Evolutionary conservation across 768 basidiomycete species (phyloP), one percentile per base, ranked within the genome.

Genomic region (Mycena alexandri): DNA sequence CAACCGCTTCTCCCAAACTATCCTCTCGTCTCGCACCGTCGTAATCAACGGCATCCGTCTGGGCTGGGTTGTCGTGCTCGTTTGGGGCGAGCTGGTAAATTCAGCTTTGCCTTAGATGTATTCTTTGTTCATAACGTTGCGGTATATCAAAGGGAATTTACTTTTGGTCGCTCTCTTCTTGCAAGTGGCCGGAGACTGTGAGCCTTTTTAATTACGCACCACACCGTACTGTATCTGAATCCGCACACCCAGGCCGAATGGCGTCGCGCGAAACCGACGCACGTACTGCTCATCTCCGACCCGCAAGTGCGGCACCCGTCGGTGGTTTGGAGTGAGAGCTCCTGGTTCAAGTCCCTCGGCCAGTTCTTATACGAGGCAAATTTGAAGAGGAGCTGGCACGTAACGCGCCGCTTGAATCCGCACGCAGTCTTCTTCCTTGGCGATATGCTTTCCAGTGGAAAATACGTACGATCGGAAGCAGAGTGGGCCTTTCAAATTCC

Each of bases 321-420:
- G 78, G 71, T 61, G 77, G 60, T 76, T 80, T 57, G 78, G 82
- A 44, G 72, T 78, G 33, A 66, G 19, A 72, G 81, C 65, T 80
- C 83, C 17, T 87, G 87, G 79, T 74, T 80, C 17, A 78, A 80
- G 22, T 71, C 76, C 9, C 44, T 84, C 70, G 80, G 81, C 53
- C 81, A 85, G 58, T 77, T 82, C 71, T 73, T 89, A 55, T 84
- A 85, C 71, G 83, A 90, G 72, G 69, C 87, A 59, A 90, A 89
- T 74, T 74, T 94, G 67, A 86, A 86, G 69, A 91, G 90, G 77
- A 87, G 85, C 63, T 95, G 93, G 93, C 86, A 82, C 64, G 87
- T 88, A 43, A 84, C 84, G 0, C 84, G 83, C 46, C 81, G 85
- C 36, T 74, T 91, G 38, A 85, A 80, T 48, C 89, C 92, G 2